These are phyloP conservation scores for Botrytis fragariae DNA, from an alignment of 2,329 filamentous ascomycete species.

Conservation along the genomic window DNA sequence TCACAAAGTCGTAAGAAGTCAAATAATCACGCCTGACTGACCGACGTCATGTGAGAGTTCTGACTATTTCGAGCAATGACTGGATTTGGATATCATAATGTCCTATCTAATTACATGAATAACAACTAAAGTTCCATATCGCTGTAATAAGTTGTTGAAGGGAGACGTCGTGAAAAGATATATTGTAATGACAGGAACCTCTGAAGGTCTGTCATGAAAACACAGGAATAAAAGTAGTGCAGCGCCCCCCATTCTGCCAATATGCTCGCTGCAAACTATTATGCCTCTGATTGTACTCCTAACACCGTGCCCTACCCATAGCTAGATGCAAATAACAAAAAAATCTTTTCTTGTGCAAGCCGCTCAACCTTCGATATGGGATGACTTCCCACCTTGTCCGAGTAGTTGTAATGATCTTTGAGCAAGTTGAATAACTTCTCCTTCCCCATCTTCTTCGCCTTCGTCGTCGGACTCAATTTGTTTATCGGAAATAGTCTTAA, in stretches of 20 bases:
- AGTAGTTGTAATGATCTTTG: conserved; percentile 86
- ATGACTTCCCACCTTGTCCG: conserved; percentile 70
- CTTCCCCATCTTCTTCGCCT: conserved; percentile 84
- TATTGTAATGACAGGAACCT: conserved; percentile 25
- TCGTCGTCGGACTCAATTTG: conserved; percentile 85
- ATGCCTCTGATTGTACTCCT: conserved; percentile 37
- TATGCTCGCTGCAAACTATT: conserved; percentile 38
- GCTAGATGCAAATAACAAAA: conserved; percentile 38
- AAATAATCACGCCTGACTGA: background rate
- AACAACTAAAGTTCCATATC: conserved; percentile 31
- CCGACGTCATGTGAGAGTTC: background rate
- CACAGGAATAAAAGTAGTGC: conserved; percentile 24
- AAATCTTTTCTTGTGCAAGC: conserved; percentile 32
- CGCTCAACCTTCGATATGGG: conserved; percentile 73
- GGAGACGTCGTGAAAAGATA: conserved; percentile 32
- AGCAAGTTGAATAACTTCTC: conserved; percentile 87
- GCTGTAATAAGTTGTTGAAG: conserved; percentile 34
- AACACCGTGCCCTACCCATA: conserved; percentile 38
- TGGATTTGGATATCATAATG: conserved; percentile 37
- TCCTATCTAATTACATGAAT: conserved; percentile 41
- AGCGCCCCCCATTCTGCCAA: conserved; percentile 36
- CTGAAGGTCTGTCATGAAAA: conserved; percentile 24
- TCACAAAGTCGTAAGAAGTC: background rate
- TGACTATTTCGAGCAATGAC: conserved; percentile 13
- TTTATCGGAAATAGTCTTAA: conserved; percentile 85